Evolutionary conservation across 2,329 filamentous ascomycete genomes (phyloP).

Genomic region (Ophiostoma perfectum): DNA sequence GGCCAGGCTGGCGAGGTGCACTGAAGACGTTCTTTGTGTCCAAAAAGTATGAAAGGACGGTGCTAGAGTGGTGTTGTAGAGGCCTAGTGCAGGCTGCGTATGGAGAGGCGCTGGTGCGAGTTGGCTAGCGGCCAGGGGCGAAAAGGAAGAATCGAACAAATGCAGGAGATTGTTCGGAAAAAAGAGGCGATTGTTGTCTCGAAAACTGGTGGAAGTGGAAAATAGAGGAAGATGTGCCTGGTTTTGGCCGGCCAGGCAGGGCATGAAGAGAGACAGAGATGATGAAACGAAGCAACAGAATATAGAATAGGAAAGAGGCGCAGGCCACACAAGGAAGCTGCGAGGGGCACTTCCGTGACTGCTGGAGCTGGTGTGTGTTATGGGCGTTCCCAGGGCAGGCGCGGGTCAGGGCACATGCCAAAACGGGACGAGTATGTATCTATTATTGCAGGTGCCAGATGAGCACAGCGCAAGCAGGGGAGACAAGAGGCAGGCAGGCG

Average conservation of each 20-base stretch:
- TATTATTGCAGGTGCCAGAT: too few species aligned
- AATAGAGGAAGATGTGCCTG: constrained; percentile 6
- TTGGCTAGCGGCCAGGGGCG: not conserved
- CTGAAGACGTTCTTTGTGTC: not conserved
- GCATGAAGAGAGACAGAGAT: not conserved
- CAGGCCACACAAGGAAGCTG: not conserved
- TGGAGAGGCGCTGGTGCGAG: not conserved
- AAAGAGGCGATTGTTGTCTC: not conserved
- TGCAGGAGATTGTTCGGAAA: not conserved
- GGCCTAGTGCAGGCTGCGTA: not conserved
- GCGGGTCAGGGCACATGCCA: constrained; percentile 21
- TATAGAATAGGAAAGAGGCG: not conserved
- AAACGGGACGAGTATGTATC: constrained; percentile 13
- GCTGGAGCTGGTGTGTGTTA: not conserved
- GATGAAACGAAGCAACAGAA: not conserved
- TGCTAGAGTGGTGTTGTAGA: not conserved
- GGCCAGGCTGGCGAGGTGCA: not conserved
- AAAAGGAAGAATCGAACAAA: not conserved
- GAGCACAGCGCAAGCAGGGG: too few species aligned
- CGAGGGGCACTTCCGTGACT: not conserved
- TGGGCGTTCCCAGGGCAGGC: constrained; percentile 2
- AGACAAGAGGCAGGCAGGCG: not conserved
- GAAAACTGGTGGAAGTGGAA: not conserved
- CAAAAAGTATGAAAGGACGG: not conserved
- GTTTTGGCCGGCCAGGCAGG: not conserved